Conservation (phyloP, 495 filamentous ascomycete genomes). For the Aspergillus affinis region DNA sequence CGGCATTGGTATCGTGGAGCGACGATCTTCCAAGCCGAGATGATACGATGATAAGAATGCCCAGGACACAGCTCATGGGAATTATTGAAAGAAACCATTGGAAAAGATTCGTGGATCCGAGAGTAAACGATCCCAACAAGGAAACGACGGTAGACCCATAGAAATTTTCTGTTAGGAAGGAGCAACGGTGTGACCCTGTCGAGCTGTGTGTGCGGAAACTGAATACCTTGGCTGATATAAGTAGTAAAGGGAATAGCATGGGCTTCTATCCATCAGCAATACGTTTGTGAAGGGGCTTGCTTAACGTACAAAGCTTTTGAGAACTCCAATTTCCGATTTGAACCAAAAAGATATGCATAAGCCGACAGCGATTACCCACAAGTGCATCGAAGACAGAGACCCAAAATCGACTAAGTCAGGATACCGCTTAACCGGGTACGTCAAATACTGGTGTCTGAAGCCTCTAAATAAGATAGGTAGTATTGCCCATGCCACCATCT, state of each 20-base stretch:
- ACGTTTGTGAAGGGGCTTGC: background rate
- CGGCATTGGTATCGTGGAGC: background rate
- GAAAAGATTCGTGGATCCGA: no score
- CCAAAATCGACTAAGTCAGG: background rate
- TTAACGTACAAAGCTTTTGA: background rate
- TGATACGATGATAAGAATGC: no score
- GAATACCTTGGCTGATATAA: background rate
- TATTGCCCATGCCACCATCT: no score
- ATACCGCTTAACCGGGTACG: no score
- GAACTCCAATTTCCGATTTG: slow-evolving; percentile 1
- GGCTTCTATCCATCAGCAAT: slow-evolving; percentile 1
- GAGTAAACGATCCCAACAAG: no score
- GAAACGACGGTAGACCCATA: no score
- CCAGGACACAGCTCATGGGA: no score
- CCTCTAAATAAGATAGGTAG: no score
- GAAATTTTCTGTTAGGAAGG: background rate
- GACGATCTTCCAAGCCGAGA: background rate
- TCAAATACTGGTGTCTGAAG: no score
- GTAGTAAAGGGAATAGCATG: background rate
- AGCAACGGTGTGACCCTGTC: background rate
- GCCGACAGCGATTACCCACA: slow-evolving; percentile 1
- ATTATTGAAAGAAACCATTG: no score
- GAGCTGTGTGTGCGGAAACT: background rate
- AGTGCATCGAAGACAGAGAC: slow-evolving; percentile 2
- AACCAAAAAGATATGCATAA: background rate